Conservation (phyloP, 2,329 filamentous ascomycete species). For the Colletotrichum simmondsii region DNA sequence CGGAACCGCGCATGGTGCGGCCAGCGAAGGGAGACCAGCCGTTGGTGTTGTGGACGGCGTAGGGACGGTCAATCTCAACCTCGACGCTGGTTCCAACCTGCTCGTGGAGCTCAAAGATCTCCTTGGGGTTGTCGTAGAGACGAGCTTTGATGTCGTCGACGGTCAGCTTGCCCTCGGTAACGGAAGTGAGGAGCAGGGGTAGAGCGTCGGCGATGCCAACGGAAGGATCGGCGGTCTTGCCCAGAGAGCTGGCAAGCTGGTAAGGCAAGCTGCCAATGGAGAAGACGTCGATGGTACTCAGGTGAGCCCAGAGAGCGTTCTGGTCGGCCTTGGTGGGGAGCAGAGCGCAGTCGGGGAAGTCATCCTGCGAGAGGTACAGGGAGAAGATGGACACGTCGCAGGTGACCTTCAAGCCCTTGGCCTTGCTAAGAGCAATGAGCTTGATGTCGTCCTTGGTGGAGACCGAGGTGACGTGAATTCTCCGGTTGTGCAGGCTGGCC, state of each 20-base stretch:
- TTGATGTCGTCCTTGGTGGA: slow-evolving; percentile 85
- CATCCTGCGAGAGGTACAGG: slow-evolving; percentile 77
- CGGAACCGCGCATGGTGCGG: slow-evolving; percentile 73
- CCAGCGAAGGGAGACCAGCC: slow-evolving; percentile 80
- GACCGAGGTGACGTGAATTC: slow-evolving; percentile 83
- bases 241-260: slow-evolving; percentile 71
- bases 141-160: slow-evolving; percentile 78
- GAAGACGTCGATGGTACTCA: slow-evolving; percentile 81
- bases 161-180: slow-evolving; percentile 77
- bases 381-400: slow-evolving; percentile 86
- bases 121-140: slow-evolving; percentile 82
- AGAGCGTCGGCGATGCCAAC: slow-evolving; percentile 79
- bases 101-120: slow-evolving; percentile 85
- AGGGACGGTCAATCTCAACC: slow-evolving; percentile 79
- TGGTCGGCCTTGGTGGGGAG: slow-evolving; percentile 77
- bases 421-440: slow-evolving; percentile 81
- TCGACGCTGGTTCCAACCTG: slow-evolving; percentile 79
- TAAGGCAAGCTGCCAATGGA: slow-evolving; percentile 83
- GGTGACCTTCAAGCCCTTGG: slow-evolving; percentile 84
- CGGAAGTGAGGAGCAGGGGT: slow-evolving; percentile 80
- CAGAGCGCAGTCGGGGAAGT: slow-evolving; percentile 74
- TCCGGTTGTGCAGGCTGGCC: slow-evolving; percentile 81
- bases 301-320: slow-evolving; percentile 77
- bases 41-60: slow-evolving; percentile 62
- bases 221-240: slow-evolving; percentile 65